Evolutionary conservation across 495 filamentous ascomycete genomes (phyloP), one percentile per base, ranked within the genome.

Genomic region (Penicillium simplicissimum): DNA sequence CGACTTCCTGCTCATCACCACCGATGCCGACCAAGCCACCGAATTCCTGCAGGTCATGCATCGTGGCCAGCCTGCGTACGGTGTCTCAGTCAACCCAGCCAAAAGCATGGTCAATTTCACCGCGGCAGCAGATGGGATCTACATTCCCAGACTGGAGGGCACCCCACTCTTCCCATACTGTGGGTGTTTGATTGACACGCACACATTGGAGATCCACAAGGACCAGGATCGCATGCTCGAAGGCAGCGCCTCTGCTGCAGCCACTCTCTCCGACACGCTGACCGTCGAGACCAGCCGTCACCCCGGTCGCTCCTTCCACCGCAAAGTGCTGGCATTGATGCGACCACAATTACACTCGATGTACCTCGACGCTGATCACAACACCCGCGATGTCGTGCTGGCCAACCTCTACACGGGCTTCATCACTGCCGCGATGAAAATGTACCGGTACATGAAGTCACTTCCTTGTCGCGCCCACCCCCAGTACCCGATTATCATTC

Each of bases 51-150:
- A 85, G 48, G 80, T 86, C 37, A 96, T 98, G 93, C 85, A 95
- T 63, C 66, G 76, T 1, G 95, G 94, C 4, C 71, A 92, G 31
- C 86, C 87, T 1, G 81, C 84, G 37, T 97, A 94, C 67, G 95
- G 95, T 21, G 86, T 97, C 31, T 72, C 74, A 2, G 89, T 98
- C 35, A 93, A 90, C 65, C 75, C 84, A 0, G 73, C 80, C 28
- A 98, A 98, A 74, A 91, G 86, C 48, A 75, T 97, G n/a, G 87
- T 86, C 19, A 98, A 96, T 69, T 98, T 97, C 69, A 83, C 88
- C 28, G 70, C 87, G n/a, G 68, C 63, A 0, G 74, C 94, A 43
- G 75, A 85, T 51, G 86, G 82, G 0, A 71, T 65, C 19, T 72
- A 77, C 13, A 79, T 96, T 49, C 74, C 82, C 3, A 77, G 79